Evolutionary conservation across 1,139 yeast genomes (phyloP).

Genomic region (Petasospora fabianii): DNA sequence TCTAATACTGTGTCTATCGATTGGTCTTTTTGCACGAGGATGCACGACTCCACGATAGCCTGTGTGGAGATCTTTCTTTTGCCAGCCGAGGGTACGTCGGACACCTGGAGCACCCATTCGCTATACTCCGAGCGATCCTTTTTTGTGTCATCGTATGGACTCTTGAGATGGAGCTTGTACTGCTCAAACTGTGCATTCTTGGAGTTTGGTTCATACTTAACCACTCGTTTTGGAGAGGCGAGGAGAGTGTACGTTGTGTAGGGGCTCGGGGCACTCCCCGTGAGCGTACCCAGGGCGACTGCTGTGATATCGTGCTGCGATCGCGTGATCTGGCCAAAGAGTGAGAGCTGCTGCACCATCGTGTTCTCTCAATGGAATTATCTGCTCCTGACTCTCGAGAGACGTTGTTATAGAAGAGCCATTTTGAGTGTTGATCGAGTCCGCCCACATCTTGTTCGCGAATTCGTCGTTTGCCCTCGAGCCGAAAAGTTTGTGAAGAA

Average conservation of each 20-base stretch:
- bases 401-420: too few species aligned
- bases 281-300: slow-evolving; percentile 32
- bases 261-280: slow-evolving; percentile 32
- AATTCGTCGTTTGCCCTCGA: too few species aligned
- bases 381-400: too few species aligned
- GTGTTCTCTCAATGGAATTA: too few species aligned
- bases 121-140: slow-evolving; percentile 20
- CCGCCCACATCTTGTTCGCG: too few species aligned
- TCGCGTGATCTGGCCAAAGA: slow-evolving; percentile 30
- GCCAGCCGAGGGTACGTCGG: slow-evolving; percentile 89
- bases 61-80: slow-evolving; percentile 64
- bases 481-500: too few species aligned
- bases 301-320: slow-evolving; percentile 30
- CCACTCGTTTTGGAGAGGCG: slow-evolving; percentile 32
- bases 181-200: slow-evolving; percentile 26
- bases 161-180: slow-evolving; percentile 20
- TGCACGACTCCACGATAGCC: slow-evolving; percentile 63
- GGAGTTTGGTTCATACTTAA: slow-evolving; percentile 28
- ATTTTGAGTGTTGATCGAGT: too few species aligned
- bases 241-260: slow-evolving; percentile 30
- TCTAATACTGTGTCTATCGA: slow-evolving; percentile 42
- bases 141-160: slow-evolving; percentile 5
- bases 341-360: slow-evolving; percentile 38
- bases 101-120: slow-evolving; percentile 64
- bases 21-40: slow-evolving; percentile 35